Conservation (phyloP, 73 alveolate genomes). For the Paramecium tetraurelia region DNA sequence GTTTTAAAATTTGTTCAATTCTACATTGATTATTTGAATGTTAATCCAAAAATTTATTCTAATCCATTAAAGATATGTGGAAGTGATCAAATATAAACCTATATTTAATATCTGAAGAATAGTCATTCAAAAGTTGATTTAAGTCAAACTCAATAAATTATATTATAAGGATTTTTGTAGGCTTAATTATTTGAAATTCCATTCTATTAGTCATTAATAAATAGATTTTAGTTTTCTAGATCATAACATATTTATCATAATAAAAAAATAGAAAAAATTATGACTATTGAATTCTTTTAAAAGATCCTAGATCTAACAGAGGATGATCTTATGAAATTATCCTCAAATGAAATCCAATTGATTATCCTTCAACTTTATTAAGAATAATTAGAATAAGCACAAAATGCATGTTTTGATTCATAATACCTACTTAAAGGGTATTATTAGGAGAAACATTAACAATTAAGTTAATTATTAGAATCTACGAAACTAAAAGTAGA, state of each 20-base stretch:
- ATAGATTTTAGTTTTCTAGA: background rate
- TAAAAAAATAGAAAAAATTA: background rate
- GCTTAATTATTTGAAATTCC: background rate
- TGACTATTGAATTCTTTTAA: background rate
- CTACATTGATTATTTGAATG: background rate
- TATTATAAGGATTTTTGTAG: background rate
- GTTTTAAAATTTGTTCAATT: background rate
- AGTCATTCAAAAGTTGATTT: background rate
- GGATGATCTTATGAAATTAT: constrained; percentile 6
- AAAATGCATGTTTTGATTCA: background rate
- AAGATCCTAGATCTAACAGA: background rate
- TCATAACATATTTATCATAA: background rate
- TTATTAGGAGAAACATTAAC: background rate
- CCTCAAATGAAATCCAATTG: background rate
- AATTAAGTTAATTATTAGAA: background rate
- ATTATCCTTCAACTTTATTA: background rate
- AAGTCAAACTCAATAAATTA: background rate
- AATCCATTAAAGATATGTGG: background rate
- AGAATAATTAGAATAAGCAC: background rate
- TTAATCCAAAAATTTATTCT: background rate
- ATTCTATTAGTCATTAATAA: background rate
- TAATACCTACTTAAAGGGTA: background rate
- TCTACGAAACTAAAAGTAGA: background rate
- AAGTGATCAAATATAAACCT: background rate
- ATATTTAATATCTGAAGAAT: background rate